Percentiles rank a stretch among this genome's conserved stretches.
Conservation (phyloP, 1,139 yeast species). For the Geotrichum klebahnii region DNA sequence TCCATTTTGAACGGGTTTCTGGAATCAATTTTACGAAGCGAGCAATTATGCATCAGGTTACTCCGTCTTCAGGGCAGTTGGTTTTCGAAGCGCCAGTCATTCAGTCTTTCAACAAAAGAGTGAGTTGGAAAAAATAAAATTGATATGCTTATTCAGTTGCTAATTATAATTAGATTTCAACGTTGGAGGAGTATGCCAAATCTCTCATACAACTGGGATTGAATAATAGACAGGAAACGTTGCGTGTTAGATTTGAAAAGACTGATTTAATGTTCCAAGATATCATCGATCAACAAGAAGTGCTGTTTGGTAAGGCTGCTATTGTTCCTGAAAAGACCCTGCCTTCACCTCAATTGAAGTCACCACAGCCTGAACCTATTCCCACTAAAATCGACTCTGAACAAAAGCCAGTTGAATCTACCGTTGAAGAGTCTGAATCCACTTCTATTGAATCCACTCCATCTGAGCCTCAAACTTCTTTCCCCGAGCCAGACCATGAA, state of each 20-base stretch:
- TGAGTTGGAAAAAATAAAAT: no score
- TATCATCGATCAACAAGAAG: conserved; percentile 25
- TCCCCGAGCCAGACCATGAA: conserved; percentile 1
- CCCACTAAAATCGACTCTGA: neutral
- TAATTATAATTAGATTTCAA: conserved; percentile 16
- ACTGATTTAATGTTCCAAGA: conserved; percentile 26
- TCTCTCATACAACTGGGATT: conserved; percentile 30
- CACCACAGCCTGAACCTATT: neutral
- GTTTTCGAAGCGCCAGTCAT: conserved; percentile 32
- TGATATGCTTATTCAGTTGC: neutral
- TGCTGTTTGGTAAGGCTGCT: conserved; percentile 16
- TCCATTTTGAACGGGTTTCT: conserved; percentile 29
- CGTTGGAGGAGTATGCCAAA: conserved; percentile 28
- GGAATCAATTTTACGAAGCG: conserved; percentile 33
- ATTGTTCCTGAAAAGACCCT: neutral
- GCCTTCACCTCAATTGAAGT: neutral
- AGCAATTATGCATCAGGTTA: conserved; percentile 20
- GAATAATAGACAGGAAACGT: conserved; percentile 28
- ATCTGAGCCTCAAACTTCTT: neutral
- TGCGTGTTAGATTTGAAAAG: conserved; percentile 31
- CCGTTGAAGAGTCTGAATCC: neutral
- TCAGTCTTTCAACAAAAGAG: conserved; percentile 28
- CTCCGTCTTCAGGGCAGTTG: conserved; percentile 21
- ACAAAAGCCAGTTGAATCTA: neutral
- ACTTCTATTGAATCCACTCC: neutral